These are phyloP conservation scores for Barbatosphaeria neglecta DNA, from an alignment of 495 filamentous ascomycete genomes.

Conservation along the genomic window DNA sequence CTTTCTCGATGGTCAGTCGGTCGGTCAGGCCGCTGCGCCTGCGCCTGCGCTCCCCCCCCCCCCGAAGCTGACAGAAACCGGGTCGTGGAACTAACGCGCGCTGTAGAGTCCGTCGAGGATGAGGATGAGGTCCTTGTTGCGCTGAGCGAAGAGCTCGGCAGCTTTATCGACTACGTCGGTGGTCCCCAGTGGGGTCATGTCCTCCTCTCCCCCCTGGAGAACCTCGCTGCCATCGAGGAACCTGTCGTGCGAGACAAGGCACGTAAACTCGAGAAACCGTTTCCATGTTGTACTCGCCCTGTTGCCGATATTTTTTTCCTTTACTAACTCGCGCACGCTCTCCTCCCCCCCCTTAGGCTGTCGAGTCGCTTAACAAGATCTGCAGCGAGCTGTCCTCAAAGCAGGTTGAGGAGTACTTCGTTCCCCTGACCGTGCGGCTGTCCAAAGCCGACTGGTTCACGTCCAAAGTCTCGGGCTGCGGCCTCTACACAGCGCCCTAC, in stretches of 20 bases:
- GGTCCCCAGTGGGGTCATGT: slow-evolving; percentile 90
- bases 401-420: slow-evolving; percentile 93
- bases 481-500: slow-evolving; percentile 87
- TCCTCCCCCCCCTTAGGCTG: slow-evolving; percentile 50
- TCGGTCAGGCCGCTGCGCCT: slow-evolving; percentile 4
- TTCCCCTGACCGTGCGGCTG: slow-evolving; percentile 84
- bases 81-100: slow-evolving; percentile 8
- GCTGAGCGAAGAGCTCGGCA: slow-evolving; percentile 88
- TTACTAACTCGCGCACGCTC: slow-evolving; percentile 8
- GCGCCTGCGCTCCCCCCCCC: background rate
- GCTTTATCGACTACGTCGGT: slow-evolving; percentile 95
- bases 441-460: slow-evolving; percentile 99
- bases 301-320: too few species aligned
- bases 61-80: too few species aligned
- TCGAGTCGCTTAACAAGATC: slow-evolving; percentile 98
- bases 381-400: slow-evolving; percentile 78
- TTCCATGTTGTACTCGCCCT: slow-evolving; percentile 9
- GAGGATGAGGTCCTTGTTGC: slow-evolving; percentile 97
- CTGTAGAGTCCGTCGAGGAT: slow-evolving; percentile 89
- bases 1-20: slow-evolving; percentile 78
- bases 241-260: slow-evolving; percentile 96
- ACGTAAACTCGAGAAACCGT: too few species aligned
- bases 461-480: slow-evolving; percentile 95
- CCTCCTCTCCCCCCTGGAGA: slow-evolving; percentile 91
- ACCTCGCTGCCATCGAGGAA: slow-evolving; percentile 95